A percentile compares a stretch with the other conserved stretches of the same genome.
These are phyloP conservation scores for Ambrosiella xylebori DNA, from an alignment of 2,329 filamentous ascomycete genomes.

Conservation along the genomic window DNA sequence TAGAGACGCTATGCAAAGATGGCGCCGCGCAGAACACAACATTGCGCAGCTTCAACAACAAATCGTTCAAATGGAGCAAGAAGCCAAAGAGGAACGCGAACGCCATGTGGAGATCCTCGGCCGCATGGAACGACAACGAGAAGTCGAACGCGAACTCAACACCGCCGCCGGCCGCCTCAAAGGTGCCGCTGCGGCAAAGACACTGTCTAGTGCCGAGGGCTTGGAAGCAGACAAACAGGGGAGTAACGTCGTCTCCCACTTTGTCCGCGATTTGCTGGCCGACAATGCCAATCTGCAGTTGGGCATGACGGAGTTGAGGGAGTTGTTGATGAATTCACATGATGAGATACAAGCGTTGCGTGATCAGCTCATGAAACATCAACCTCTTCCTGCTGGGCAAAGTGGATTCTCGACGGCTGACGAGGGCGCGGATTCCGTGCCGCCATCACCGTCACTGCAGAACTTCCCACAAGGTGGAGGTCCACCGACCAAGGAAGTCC, in stretches of 20 bases:
- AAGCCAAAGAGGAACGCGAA: constrained; percentile 62
- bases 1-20: constrained; percentile 61
- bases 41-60: constrained; percentile 70
- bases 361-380: constrained; percentile 65
- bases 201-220: constrained; percentile 22
- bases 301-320: constrained; percentile 76
- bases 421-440: not conserved
- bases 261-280: constrained; percentile 85
- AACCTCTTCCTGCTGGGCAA: constrained; percentile 29
- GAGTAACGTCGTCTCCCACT: constrained; percentile 66
- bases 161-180: constrained; percentile 66
- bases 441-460: constrained; percentile 12
- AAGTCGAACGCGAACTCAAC: constrained; percentile 66
- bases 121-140: constrained; percentile 68
- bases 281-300: constrained; percentile 91
- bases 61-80: constrained; percentile 72
- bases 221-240: constrained; percentile 17
- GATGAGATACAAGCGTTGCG: constrained; percentile 80
- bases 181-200: constrained; percentile 56
- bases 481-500: constrained; percentile 50
- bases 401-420: not conserved
- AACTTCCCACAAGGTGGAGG: constrained; percentile 19
- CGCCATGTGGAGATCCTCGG: constrained; percentile 65
- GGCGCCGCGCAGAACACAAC: constrained; percentile 68
- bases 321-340: constrained; percentile 81